A percentile compares a stretch with the other conserved stretches of the same genome.
These are phyloP conservation scores for Pleochaeta shiraiana DNA, from an alignment of 2,329 filamentous ascomycete genomes.

Conservation along the genomic window DNA sequence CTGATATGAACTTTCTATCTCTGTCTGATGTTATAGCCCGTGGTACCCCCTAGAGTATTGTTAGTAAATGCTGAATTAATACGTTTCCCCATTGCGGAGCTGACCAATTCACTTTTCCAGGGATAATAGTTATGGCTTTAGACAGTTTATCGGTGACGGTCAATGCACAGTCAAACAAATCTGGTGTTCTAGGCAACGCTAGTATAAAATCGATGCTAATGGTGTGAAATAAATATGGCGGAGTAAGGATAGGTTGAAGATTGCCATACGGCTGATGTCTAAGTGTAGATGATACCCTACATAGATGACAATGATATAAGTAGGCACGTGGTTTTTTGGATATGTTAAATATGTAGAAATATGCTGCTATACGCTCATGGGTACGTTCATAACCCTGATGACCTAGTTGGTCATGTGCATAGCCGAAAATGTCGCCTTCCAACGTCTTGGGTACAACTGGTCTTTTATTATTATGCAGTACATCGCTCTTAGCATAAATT, in stretches of 20 bases:
- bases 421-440: not conserved
- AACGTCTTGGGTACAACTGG: not conserved
- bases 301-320: not conserved
- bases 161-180: not conserved
- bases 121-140: not conserved
- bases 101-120: not conserved
- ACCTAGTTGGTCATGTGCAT: not conserved
- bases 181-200: not conserved
- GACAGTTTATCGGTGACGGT: no score
- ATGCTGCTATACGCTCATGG: not conserved
- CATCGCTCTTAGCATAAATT: not conserved
- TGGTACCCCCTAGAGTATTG: not conserved
- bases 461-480: not conserved
- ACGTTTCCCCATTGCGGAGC: not conserved
- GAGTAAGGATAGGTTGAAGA: not conserved
- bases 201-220: constrained; percentile 1
- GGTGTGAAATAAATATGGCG: not conserved
- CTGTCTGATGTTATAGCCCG: not conserved
- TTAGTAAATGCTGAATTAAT: not conserved
- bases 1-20: not conserved
- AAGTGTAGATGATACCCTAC: not conserved
- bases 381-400: not conserved
- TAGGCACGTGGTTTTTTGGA: not conserved
- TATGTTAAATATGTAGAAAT: not conserved
- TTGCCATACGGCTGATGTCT: not conserved